A percentile compares a stretch with the other conserved stretches of the same genome.
These are phyloP conservation scores for Galeopsis tetrahit DNA, from an alignment of 257 asterid genomes.

Conservation along the genomic window DNA sequence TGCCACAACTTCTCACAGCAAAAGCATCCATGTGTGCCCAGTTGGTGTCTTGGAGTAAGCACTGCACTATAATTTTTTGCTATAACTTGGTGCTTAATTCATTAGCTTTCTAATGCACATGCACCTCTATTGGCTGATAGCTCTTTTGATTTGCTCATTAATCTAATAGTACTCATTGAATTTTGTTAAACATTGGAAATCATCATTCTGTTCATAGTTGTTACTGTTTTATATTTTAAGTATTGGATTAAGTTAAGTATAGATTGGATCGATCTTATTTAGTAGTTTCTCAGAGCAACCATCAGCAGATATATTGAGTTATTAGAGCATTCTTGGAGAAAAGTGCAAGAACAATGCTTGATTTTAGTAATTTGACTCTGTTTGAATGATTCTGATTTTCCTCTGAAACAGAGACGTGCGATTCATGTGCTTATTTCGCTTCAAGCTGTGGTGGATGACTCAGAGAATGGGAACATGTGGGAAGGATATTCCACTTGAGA, in stretches of 20 bases:
- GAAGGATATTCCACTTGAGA: conserved; percentile 88
- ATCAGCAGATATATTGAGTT: conserved; percentile 17
- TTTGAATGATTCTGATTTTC: conserved; percentile 39
- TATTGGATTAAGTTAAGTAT: background rate
- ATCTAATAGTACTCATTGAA: background rate
- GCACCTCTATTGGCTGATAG: background rate
- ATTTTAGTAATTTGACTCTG: too few species aligned
- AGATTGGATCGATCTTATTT: background rate
- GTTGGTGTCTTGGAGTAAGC: conserved; percentile 91
- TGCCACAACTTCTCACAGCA: conserved; percentile 74
- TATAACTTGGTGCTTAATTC: too few species aligned
- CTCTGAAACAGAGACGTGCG: conserved; percentile 69
- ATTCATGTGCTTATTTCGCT: conserved; percentile 92
- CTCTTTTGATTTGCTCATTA: background rate
- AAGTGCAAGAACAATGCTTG: background rate
- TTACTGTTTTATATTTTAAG: too few species aligned
- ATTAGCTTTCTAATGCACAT: background rate
- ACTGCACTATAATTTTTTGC: background rate
- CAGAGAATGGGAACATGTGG: conserved; percentile 96
- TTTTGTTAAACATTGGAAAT: background rate
- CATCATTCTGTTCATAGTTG: conserved; percentile 6
- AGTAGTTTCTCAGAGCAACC: conserved; percentile 5
- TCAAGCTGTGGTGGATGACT: conserved; percentile 99
- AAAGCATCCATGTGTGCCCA: conserved; percentile 84
- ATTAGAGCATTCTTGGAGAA: background rate